These are phyloP conservation scores for Lupinus albus DNA, from an alignment of 306 rosid species.

Conservation along the genomic window DNA sequence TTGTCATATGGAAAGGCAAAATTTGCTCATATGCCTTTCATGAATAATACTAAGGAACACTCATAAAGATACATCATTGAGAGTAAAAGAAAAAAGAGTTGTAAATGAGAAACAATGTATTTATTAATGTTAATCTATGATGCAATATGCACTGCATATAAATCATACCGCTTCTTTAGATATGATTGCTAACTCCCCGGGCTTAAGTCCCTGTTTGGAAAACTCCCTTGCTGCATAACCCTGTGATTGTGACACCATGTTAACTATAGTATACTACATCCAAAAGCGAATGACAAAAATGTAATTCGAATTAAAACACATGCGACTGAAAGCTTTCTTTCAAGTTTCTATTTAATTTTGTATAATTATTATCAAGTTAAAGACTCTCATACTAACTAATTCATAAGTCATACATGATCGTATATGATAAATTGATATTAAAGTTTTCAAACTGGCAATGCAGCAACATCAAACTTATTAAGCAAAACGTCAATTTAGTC, in stretches of 20 bases:
- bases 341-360: too few species aligned
- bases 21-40: neutral
- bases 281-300: neutral
- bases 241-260: constrained; percentile 44
- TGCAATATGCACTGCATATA: neutral
- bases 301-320: too few species aligned
- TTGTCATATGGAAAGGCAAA: neutral
- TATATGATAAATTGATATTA: too few species aligned
- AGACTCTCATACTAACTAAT: too few species aligned
- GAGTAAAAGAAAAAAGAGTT: neutral
- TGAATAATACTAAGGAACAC: neutral
- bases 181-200: constrained; percentile 90
- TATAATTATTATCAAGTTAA: too few species aligned
- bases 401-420: too few species aligned
- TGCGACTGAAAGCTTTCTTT: too few species aligned
- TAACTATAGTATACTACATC: neutral
- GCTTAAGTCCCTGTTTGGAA: constrained; percentile 73
- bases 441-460: too few species aligned
- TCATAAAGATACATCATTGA: neutral
- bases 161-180: constrained; percentile 87
- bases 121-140: neutral
- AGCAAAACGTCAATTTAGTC: too few species aligned
- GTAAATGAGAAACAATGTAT: neutral
- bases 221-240: constrained; percentile 98
- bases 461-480: too few species aligned